phyloP scores from a whole-genome alignment of 768 basidiomycete species.

The Atractiella rhizophila region DNA sequence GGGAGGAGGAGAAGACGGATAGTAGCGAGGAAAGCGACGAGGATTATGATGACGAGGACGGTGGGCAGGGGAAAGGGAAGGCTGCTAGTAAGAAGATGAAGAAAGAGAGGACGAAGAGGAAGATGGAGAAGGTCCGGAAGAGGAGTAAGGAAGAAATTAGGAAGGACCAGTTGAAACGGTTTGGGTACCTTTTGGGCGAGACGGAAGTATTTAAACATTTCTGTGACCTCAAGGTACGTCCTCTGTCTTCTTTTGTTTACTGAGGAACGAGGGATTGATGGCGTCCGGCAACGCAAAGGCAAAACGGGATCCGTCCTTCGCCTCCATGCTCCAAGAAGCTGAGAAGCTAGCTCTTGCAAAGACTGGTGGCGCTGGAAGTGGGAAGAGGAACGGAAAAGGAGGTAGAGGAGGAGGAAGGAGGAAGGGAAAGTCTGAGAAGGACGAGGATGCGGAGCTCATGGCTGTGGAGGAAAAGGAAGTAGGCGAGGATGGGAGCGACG shows the following conservation, averaged over 20 bases:
- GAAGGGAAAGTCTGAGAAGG: constrained; percentile 87
- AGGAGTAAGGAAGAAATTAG: constrained; percentile 4
- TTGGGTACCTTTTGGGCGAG: constrained; percentile 90
- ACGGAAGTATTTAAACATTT: constrained; percentile 97
- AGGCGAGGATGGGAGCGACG: constrained; percentile 40
- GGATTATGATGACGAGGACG: constrained; percentile 3
- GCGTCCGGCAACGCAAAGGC: constrained; percentile 27
- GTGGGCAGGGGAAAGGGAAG: constrained; percentile 4
- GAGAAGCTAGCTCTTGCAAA: too few species aligned
- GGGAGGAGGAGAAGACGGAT: constrained; percentile 18
- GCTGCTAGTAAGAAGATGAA: not conserved
- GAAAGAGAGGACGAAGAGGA: not conserved
- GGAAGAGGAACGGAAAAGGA: constrained; percentile 56
- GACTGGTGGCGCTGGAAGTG: constrained; percentile 17
- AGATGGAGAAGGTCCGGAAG: constrained; percentile 5
- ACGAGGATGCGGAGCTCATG: constrained; percentile 86
- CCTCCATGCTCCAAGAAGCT: constrained; percentile 49
- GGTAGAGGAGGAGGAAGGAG: constrained; percentile 50
- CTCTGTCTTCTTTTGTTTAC: not conserved
- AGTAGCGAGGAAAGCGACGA: constrained; percentile 5
- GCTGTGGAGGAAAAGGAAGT: constrained; percentile 43
- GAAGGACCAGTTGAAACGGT: constrained; percentile 41
- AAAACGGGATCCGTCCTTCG: constrained; percentile 79
- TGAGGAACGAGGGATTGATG: not conserved
- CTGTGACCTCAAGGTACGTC: constrained; percentile 67